Conservation (phyloP, 768 basidiomycete genomes). For the Pisolithus orientalis region DNA sequence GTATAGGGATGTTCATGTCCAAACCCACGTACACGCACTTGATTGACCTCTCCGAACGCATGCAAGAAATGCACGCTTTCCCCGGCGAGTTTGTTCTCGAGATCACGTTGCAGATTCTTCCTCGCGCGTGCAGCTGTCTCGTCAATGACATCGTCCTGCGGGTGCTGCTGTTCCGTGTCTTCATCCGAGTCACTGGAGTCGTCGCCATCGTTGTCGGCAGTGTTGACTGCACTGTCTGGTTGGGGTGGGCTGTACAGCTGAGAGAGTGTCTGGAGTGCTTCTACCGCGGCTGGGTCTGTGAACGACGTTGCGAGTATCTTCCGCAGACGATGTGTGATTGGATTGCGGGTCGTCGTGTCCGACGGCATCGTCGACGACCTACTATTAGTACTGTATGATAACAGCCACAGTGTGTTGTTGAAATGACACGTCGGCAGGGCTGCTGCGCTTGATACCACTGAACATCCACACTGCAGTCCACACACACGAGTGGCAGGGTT, state of each 20-base stretch:
- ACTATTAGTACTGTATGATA: too few relatives aligned
- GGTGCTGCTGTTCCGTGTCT: conserved; percentile 3
- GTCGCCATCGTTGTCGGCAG: conserved; percentile 31
- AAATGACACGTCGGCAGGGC: too few relatives aligned
- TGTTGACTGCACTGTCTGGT: conserved; percentile 9
- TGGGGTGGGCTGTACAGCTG: conserved; percentile 53
- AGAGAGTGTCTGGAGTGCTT: conserved; percentile 80
- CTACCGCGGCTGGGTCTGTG: conserved; percentile 67
- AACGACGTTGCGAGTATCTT: conserved; percentile 83
- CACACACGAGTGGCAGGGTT: too few relatives aligned
- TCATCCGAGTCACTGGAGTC: conserved; percentile 19
- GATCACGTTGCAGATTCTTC: conserved; percentile 75
- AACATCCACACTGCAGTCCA: too few relatives aligned
- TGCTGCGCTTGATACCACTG: too few relatives aligned
- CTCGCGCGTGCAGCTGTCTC: conserved; percentile 70
- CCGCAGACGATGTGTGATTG: conserved; percentile 81
- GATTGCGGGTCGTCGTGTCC: conserved; percentile 41
- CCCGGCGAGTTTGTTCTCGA: conserved; percentile 75
- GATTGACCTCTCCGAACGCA: conserved; percentile 84
- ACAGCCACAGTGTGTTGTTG: too few relatives aligned
- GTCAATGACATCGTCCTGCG: conserved; percentile 34
- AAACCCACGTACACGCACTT: conserved; percentile 47
- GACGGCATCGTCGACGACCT: neutral
- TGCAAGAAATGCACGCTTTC: conserved; percentile 79
- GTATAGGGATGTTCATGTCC: neutral